Evolutionary conservation across 2,329 filamentous ascomycete genomes (phyloP).

Genomic region (Epichloe coenophiala): DNA sequence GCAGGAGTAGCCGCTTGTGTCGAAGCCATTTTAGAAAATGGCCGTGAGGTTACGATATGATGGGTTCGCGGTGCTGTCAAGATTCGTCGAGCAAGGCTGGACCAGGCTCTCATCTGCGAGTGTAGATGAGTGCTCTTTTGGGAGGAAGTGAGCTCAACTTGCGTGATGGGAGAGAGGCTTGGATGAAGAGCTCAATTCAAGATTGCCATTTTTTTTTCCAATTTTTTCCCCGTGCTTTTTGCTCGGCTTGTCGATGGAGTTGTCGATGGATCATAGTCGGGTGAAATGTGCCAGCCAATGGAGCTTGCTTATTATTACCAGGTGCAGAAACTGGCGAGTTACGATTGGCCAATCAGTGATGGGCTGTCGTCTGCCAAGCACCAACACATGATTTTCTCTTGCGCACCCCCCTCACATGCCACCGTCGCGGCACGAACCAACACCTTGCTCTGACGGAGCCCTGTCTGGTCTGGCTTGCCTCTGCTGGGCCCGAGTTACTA

Average conservation of each 20-base stretch:
- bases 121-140: background rate
- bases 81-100: background rate
- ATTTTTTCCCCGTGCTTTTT: background rate
- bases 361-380: too few species aligned
- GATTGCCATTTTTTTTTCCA: too few species aligned
- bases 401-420: too few species aligned
- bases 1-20: conserved; percentile 2
- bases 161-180: too few species aligned
- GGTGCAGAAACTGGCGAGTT: background rate
- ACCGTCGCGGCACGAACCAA: too few species aligned
- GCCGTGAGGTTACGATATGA: background rate
- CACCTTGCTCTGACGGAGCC: too few species aligned
- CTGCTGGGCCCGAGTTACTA: too few species aligned
- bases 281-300: background rate
- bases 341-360: conserved; percentile 2
- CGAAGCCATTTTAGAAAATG: conserved; percentile 7
- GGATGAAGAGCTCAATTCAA: background rate
- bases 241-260: too few species aligned
- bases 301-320: conserved; percentile 2
- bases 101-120: conserved; percentile 7
- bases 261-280: too few species aligned
- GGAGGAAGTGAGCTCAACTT: too few species aligned
- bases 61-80: background rate
- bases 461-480: too few species aligned
- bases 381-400: too few species aligned